phyloP scores from a whole-genome alignment of 2,329 filamentous ascomycete species.

The Endothia cerciana region DNA sequence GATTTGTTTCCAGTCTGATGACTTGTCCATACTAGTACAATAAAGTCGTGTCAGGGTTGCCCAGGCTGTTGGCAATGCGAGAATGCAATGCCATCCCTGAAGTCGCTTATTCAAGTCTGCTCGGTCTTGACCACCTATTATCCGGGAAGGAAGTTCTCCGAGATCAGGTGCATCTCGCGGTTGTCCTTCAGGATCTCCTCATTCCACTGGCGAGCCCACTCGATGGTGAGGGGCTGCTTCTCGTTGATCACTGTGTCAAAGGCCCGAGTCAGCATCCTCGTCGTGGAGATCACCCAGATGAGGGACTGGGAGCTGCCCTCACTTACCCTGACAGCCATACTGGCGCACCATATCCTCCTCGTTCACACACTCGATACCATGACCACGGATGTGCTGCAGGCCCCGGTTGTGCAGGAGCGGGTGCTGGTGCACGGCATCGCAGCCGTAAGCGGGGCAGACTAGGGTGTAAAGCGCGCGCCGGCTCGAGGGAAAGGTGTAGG shows the following conservation, averaged over 20 bases:
- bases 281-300: background rate
- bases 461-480: background rate
- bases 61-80: background rate
- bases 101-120: background rate
- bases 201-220: conserved; percentile 6
- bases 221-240: background rate
- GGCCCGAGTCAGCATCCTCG: background rate
- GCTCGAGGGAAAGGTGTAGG: background rate
- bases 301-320: background rate
- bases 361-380: background rate
- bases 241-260: conserved; percentile 1
- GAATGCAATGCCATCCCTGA: background rate
- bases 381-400: background rate
- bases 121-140: background rate
- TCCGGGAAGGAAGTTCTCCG: background rate
- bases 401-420: background rate
- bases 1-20: background rate
- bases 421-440: background rate
- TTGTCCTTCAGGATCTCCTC: conserved; percentile 1
- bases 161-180: background rate
- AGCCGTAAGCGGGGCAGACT: background rate
- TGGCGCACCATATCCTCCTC: background rate
- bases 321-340: background rate
- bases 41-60: background rate
- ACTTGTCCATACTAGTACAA: background rate